Evolutionary conservation across 305 asterid species (phyloP).

Genomic region (Fraxinus platypoda): DNA sequence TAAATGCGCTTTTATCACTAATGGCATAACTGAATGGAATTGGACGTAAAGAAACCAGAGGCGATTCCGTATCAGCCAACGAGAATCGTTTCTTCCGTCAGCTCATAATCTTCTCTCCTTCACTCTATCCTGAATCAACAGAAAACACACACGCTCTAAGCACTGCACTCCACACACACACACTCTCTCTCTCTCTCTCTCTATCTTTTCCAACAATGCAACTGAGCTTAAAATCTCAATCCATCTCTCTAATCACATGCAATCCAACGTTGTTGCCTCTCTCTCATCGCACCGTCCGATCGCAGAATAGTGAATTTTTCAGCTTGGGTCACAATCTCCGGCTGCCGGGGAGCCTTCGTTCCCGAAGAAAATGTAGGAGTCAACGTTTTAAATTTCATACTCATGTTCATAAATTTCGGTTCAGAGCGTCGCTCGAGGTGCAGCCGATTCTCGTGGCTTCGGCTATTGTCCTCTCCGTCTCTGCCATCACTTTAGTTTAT

Average conservation of each 20-base stretch:
- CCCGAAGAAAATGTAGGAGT: constrained; percentile 42
- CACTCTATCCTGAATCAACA: constrained; percentile 27
- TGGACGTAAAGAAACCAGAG: constrained; percentile 13
- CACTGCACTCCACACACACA: constrained; percentile 30
- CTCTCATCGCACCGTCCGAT: constrained; percentile 40
- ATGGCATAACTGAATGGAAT: not conserved
- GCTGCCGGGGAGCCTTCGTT: constrained; percentile 34
- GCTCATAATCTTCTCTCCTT: constrained; percentile 29
- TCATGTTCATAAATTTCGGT: constrained; percentile 29
- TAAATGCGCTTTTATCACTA: not conserved
- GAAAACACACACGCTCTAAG: not conserved
- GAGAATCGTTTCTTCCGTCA: constrained; percentile 6
- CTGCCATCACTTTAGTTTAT: constrained; percentile 54
- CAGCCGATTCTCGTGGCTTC: constrained; percentile 44
- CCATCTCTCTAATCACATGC: constrained; percentile 38
- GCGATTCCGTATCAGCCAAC: not conserved
- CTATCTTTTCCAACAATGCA: constrained; percentile 27
- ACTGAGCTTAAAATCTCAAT: constrained; percentile 32
- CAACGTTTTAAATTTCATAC: constrained; percentile 41
- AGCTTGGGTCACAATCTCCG: constrained; percentile 50
- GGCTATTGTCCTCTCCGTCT: constrained; percentile 50
- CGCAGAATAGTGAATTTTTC: constrained; percentile 53
- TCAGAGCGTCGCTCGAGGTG: constrained; percentile 67
- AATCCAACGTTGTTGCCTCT: constrained; percentile 39
- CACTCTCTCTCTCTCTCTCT: constrained; percentile 10